These are phyloP conservation scores for Blastobotrys persicus DNA, from an alignment of 1,139 yeast species.

Conservation along the genomic window DNA sequence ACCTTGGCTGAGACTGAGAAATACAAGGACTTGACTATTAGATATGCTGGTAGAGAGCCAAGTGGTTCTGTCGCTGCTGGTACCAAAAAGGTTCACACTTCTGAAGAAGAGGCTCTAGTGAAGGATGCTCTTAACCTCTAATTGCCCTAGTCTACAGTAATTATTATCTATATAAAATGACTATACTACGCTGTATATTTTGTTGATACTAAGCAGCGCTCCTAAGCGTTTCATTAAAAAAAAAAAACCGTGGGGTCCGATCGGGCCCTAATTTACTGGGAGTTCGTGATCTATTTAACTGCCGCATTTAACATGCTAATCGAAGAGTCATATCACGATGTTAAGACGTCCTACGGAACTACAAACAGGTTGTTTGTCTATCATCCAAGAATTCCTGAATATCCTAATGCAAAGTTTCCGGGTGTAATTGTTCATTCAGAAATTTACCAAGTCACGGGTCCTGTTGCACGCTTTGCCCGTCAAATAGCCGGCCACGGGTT, in stretches of 20 bases:
- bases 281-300: no score
- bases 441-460: conserved; percentile 66
- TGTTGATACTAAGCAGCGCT: background rate
- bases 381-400: conserved; percentile 68
- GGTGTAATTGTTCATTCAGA: conserved; percentile 79
- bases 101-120: conserved; percentile 87
- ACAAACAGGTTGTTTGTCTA: conserved; percentile 63
- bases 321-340: conserved; percentile 63
- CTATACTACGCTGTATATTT: background rate
- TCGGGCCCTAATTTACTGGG: no score
- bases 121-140: conserved; percentile 58
- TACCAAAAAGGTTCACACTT: conserved; percentile 78
- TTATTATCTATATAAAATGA: background rate
- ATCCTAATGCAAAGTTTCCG: conserved; percentile 74
- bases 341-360: conserved; percentile 63
- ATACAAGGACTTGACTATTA: conserved; percentile 55
- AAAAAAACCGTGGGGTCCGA: no score
- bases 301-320: conserved; percentile 66
- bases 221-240: background rate
- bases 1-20: conserved; percentile 70
- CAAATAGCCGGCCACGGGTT: conserved; percentile 79
- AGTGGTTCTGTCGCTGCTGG: conserved; percentile 99
- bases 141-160: background rate
- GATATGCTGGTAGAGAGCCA: conserved; percentile 98
- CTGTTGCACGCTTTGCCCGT: conserved; percentile 73